Conservation (phyloP, 2,329 filamentous ascomycete genomes). For the Colletotrichum theobromicola region DNA sequence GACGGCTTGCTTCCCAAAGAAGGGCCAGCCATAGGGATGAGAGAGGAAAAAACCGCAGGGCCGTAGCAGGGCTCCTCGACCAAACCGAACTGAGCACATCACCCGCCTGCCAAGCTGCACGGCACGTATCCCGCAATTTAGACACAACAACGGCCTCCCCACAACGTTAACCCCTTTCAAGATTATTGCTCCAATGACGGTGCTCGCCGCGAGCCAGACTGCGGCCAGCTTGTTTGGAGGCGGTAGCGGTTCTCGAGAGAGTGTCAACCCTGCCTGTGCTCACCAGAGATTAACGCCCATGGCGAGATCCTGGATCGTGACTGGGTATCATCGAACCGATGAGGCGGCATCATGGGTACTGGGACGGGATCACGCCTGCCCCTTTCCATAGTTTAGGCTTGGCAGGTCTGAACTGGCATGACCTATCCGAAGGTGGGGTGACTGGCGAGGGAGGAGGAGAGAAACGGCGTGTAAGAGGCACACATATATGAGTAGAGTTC, state of each 20-base stretch:
- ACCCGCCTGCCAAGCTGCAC: slow-evolving; percentile 7
- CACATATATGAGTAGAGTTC: slow-evolving; percentile 8
- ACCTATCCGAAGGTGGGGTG: background rate
- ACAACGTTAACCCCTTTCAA: slow-evolving; percentile 8
- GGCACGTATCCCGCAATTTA: slow-evolving; percentile 20
- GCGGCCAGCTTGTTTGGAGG: background rate
- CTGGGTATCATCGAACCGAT: background rate
- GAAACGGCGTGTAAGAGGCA: background rate
- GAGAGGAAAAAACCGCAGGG: background rate
- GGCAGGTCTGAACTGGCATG: slow-evolving; percentile 1
- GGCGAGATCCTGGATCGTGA: background rate
- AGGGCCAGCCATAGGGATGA: background rate
- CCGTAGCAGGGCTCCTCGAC: background rate
- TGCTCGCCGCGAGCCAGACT: background rate
- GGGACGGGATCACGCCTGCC: slow-evolving; percentile 1
- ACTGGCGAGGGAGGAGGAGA: background rate
- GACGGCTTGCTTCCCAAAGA: background rate
- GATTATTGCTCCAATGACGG: slow-evolving; percentile 17
- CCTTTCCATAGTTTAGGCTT: slow-evolving; percentile 12
- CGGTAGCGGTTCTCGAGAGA: background rate
- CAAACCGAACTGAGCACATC: background rate
- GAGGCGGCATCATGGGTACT: slow-evolving; percentile 10
- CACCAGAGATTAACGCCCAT: slow-evolving; percentile 5
- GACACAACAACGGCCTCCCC: slow-evolving; percentile 15
- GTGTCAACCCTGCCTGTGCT: background rate